Conservation (phyloP, 2,329 filamentous ascomycete genomes). For the Aurifilum marmelostoma region DNA sequence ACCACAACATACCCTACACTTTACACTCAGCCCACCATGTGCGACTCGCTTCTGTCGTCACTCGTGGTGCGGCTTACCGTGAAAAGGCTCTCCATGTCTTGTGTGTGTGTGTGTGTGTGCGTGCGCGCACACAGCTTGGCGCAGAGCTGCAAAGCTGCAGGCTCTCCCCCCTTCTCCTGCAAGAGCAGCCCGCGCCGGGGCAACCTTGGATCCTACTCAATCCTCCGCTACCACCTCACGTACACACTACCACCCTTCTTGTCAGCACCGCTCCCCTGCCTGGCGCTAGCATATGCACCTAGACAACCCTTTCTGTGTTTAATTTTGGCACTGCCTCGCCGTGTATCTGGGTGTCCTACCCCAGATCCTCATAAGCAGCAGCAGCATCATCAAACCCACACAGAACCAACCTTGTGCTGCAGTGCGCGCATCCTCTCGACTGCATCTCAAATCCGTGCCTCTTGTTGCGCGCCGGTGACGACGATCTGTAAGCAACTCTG, state of each 20-base stretch:
- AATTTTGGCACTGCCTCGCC: constrained; percentile 14
- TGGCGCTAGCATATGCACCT: constrained; percentile 12
- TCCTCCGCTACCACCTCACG: constrained; percentile 19
- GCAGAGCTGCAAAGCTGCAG: not conserved
- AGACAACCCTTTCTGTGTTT: not conserved
- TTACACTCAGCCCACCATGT: not conserved
- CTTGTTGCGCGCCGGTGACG: not conserved
- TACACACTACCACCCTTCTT: constrained; percentile 5
- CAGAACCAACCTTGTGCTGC: not conserved
- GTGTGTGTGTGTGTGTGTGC: not conserved
- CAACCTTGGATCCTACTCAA: constrained; percentile 16
- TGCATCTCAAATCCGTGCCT: not conserved
- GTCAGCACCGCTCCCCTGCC: constrained; percentile 12
- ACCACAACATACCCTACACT: not conserved
- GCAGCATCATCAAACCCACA: no score
- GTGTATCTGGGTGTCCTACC: not conserved
- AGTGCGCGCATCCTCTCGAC: not conserved
- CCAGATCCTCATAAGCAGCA: constrained; percentile 12
- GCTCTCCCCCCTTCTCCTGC: not conserved
- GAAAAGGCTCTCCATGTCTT: not conserved
- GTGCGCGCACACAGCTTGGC: not conserved
- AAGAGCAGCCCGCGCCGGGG: not conserved
- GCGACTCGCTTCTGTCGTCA: not conserved
- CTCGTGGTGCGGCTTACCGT: not conserved
- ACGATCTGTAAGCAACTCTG: not conserved